phyloP scores from a whole-genome alignment of 306 rosid genomes.

The Medicago lupulina region DNA sequence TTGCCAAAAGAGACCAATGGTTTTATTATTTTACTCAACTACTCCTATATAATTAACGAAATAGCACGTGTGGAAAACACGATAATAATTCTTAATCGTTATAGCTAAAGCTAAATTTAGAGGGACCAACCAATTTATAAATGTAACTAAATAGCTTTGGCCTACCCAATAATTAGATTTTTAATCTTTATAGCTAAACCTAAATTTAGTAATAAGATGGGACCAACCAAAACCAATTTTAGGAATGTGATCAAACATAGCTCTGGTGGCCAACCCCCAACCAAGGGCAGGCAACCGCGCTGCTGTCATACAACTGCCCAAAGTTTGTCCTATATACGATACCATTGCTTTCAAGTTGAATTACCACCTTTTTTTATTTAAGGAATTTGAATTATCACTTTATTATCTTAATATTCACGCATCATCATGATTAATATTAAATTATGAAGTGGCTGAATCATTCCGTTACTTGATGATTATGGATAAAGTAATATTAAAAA shows the following conservation, averaged over 20 bases:
- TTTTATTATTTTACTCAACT: too few relatives aligned
- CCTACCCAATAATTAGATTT: not conserved
- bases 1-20: too few relatives aligned
- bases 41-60: too few relatives aligned
- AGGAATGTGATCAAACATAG: not conserved
- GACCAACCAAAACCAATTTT: conserved; percentile 2
- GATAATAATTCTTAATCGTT: too few relatives aligned
- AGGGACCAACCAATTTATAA: too few relatives aligned
- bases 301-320: not conserved
- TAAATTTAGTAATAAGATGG: not conserved
- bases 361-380: not conserved
- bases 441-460: too few relatives aligned
- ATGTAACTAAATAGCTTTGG: too few relatives aligned
- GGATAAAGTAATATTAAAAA: too few relatives aligned
- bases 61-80: too few relatives aligned
- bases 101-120: too few relatives aligned
- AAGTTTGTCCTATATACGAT: not conserved
- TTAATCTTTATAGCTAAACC: not conserved
- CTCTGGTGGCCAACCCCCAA: conserved; percentile 4
- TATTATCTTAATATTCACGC: not conserved
- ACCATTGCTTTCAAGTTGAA: not conserved
- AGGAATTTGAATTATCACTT: not conserved
- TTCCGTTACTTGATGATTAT: too few relatives aligned
- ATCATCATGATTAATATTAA: too few relatives aligned
- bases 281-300: not conserved